phyloP scores from a whole-genome alignment of 306 rosid species.

The Cucumis sativus region DNA sequence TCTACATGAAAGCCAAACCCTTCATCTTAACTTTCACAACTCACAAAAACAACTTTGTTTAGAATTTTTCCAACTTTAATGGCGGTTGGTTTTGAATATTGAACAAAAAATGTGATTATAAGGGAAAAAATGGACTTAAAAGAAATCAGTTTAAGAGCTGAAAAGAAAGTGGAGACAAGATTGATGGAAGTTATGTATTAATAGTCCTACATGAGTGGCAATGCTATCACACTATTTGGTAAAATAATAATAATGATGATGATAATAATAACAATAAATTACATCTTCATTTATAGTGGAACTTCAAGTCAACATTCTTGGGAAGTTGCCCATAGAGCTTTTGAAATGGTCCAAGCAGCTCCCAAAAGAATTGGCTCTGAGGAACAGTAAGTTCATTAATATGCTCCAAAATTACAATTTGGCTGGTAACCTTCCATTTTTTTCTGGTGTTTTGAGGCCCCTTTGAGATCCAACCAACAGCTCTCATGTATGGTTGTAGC shows the following conservation, averaged over 20 bases:
- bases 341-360: constrained; percentile 5
- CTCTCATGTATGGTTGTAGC: neutral
- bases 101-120: neutral
- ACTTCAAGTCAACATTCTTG: constrained; percentile 7
- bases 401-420: neutral
- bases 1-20: too few relatives aligned
- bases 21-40: neutral
- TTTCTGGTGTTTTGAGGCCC: neutral
- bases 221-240: neutral
- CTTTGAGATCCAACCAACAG: neutral
- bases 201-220: constrained; percentile 3
- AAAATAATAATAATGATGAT: neutral
- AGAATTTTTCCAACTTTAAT: neutral
- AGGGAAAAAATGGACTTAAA: neutral
- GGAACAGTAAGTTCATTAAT: neutral
- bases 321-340: constrained; percentile 5
- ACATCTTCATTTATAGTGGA: constrained; percentile 2
- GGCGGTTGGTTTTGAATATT: neutral
- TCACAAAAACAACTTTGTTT: neutral
- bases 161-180: neutral
- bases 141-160: neutral
- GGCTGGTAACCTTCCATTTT: neutral
- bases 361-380: constrained; percentile 8
- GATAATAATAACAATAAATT: neutral
- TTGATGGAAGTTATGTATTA: neutral